Evolutionary conservation across 164 flowering plant species (phyloP), one percentile per base, ranked within the genome.

Genomic region (Tetracentron sinense): DNA sequence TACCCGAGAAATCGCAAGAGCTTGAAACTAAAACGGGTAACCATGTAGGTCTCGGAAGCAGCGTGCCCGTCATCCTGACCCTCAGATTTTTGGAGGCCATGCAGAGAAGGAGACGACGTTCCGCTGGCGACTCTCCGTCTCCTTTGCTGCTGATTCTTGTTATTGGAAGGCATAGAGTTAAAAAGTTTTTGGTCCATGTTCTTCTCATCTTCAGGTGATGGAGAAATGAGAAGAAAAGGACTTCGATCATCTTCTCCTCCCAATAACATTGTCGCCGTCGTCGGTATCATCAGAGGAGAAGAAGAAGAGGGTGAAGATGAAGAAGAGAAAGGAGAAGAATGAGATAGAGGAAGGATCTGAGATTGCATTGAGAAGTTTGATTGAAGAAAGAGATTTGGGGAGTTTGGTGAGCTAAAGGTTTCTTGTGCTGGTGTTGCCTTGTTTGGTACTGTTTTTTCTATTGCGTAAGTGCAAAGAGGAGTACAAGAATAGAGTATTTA

Each of bases 1-100:
- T 83, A 92, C 96, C 96, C 93, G 7, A 90, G 85, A 71, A 79
- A 92, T 2, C 82, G 72, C 63, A 88, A 65, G 3, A 90, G 78
- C 78, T 73, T 81, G 60, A 83, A 73, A 59, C 81, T 69, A 11
- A 85, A 73, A 11, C 91, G 81, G 57, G 92, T 84, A 51, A 87
- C 14, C 66, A 85, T 31, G 60, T 64, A 84, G 0, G 87, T 84
- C 64, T 90, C 92, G 11, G 83, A 64, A 19, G 89, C 94, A 20
- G 82, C 92, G 26, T 77, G 85, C 15, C 69, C 79, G 6, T 84
- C 83, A n/a, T 83, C 89, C 3, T 62, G 69, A 4, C 74, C 33
- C 16, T 86, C 62, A 1, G 89, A 77, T 42, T 54, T 54, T 56
- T 67, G 73, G 0, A 54, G 57, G 19, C 56, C 10, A 11, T 73